These are phyloP conservation scores for Kluyveromyces sp. DNA, from an alignment of 1,139 yeast species.

Conservation along the genomic window DNA sequence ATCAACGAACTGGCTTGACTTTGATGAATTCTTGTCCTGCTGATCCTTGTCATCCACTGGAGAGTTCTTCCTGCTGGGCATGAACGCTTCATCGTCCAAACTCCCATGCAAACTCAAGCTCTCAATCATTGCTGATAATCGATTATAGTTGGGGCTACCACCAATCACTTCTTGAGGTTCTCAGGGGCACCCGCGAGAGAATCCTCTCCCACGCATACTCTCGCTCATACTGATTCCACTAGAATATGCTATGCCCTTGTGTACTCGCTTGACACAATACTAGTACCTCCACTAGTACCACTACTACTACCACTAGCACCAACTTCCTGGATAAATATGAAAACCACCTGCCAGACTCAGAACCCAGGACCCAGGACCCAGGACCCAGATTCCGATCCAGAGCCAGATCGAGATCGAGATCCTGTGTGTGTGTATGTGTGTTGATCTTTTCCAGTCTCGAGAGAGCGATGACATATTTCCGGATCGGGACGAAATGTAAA, in stretches of 20 bases:
- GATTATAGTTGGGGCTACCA: conserved; percentile 1
- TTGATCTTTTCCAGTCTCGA: too few relatives aligned
- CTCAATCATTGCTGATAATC: conserved; percentile 5
- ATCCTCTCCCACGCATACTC: background rate
- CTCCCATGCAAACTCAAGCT: background rate
- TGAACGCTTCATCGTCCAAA: conserved; percentile 1
- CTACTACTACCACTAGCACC: background rate
- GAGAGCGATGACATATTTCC: too few relatives aligned
- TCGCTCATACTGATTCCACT: too few relatives aligned
- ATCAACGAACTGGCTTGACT: background rate
- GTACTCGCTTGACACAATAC: background rate
- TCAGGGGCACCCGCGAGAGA: background rate
- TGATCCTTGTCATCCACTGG: background rate
- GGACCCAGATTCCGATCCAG: too few relatives aligned
- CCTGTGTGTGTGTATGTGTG: too few relatives aligned
- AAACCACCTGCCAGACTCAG: too few relatives aligned
- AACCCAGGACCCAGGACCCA: too few relatives aligned
- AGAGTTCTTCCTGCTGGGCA: background rate
- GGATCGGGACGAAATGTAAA: too few relatives aligned
- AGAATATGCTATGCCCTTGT: too few relatives aligned
- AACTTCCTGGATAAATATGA: too few relatives aligned
- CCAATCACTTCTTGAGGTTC: background rate
- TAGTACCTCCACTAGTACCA: background rate
- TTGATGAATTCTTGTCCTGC: background rate
- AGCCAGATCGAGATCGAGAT: too few relatives aligned